phyloP scores from a whole-genome alignment of 2,329 filamentous ascomycete species.

The Ilyonectria sp. region DNA sequence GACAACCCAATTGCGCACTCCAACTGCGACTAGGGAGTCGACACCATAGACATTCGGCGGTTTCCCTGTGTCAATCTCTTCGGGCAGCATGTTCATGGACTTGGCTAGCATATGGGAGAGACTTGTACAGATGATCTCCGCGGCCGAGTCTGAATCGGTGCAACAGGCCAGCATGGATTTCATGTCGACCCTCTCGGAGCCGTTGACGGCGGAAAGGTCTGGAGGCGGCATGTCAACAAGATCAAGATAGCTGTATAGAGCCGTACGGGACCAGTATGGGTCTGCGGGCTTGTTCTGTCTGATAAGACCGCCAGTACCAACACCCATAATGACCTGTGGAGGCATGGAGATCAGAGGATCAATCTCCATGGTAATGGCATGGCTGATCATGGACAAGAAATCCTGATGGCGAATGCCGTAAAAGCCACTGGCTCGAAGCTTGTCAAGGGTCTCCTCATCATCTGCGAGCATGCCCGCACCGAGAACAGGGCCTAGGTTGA shows the following conservation, averaged over 20 bases:
- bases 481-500: constrained; percentile 68
- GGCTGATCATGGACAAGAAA: constrained; percentile 63
- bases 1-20: constrained; percentile 66
- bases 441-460: constrained; percentile 62
- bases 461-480: constrained; percentile 69
- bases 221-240: constrained; percentile 61
- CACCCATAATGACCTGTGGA: constrained; percentile 65
- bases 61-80: constrained; percentile 60
- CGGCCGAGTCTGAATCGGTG: constrained; percentile 47
- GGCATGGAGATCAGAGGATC: constrained; percentile 53
- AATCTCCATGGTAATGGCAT: constrained; percentile 60
- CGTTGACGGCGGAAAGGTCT: constrained; percentile 42
- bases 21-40: constrained; percentile 68
- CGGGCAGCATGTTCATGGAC: constrained; percentile 61
- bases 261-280: constrained; percentile 68
- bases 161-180: constrained; percentile 53
- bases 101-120: constrained; percentile 60
- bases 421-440: constrained; percentile 67
- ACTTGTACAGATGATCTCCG: constrained; percentile 54
- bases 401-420: constrained; percentile 67
- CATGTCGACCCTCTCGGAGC: constrained; percentile 44
- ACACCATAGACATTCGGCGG: constrained; percentile 64
- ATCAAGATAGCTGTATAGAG: constrained; percentile 65
- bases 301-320: constrained; percentile 69
- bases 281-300: constrained; percentile 67